Base-by-base conservation (phyloP, 495 filamentous ascomycete species). In the Saxispiralis lemnorum region DNA sequence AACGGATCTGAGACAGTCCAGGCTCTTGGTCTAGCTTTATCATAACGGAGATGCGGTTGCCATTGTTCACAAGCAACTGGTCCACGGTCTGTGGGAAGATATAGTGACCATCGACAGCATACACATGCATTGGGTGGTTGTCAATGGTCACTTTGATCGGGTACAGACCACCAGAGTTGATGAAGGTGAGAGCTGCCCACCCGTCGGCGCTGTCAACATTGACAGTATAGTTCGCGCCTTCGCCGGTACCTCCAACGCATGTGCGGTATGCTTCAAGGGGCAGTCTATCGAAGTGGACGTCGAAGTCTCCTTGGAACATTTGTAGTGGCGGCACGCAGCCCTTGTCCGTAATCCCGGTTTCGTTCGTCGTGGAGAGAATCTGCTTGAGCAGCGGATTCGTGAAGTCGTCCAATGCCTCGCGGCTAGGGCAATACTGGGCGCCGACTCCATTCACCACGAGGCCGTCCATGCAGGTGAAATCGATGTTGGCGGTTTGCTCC, bases 241-340 rank as follows among this genome's bases (percentile, higher is more conserved):
- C 39, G 9, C 39, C 39, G 15, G 34, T 32, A 7, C 39, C 39
- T 13, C 30, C 14, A 13, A 42, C 28, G 20, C 39, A 42, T 17
- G 12, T 42, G 17, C 39, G 31, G 15, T 42, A 42, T 9, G 39
- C 39, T 21, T 42, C 41, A 9, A 28, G 24, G 9, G 42, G 42
- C 11, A 44, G 31, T 9, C 30, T 20, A 35, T 44, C 33, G 15
- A 44, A 32, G 17, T 44, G 33, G 4, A 44, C n/a, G 9, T 33
- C 35, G 32, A 44, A 44, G 18, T 44, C 35, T 6, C 42, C 42
- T 30, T 44, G 42, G 32, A 44, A 44, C 15, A 44, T 33, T 17
- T 44, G 42, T 32, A 44, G 36, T 19, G 42, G 42, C 21, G 42
- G 42, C 34, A 44, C 34, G 24, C 42, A 44, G 19, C 42, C 42